Evolutionary conservation across 139 green algal species (phyloP).

Genomic region (Dunaliella primolecta): DNA sequence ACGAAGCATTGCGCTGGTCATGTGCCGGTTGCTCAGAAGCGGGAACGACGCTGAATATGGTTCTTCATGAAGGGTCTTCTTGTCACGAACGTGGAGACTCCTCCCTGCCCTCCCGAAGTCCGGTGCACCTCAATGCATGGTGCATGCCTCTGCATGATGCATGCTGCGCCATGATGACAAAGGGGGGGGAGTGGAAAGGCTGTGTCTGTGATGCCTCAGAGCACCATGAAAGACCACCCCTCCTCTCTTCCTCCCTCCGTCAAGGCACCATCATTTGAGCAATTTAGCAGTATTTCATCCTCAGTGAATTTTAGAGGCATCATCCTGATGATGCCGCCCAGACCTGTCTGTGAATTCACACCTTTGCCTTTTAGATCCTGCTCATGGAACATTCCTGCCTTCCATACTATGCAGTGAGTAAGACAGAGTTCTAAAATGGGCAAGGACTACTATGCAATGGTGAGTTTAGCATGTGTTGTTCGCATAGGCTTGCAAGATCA

Average conservation of each 20-base stretch:
- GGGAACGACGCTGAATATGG: too few species aligned
- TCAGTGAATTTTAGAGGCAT: neutral
- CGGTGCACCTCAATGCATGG: neutral
- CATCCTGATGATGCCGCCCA: neutral
- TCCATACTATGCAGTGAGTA: neutral
- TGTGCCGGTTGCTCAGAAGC: too few species aligned
- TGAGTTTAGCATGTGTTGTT: too few species aligned
- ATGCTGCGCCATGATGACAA: too few species aligned
- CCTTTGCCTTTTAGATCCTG: too few species aligned
- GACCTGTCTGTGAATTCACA: neutral
- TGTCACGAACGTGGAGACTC: neutral
- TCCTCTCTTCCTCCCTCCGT: neutral
- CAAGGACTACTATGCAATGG: slow-evolving; percentile 71
- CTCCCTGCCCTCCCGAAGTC: neutral
- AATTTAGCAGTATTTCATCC: neutral
- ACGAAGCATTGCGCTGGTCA: too few species aligned
- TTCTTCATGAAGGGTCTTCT: neutral
- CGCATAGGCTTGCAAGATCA: too few species aligned
- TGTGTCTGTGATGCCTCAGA: too few species aligned
- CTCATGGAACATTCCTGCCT: neutral
- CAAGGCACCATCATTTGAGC: neutral
- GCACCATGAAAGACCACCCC: too few species aligned
- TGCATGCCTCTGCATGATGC: too few species aligned
- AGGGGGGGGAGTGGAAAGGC: too few species aligned
- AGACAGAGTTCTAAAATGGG: slow-evolving; percentile 47